A percentile compares a stretch with the other conserved stretches of the same genome.
These are phyloP conservation scores for Talaromyces wortmannii DNA, from an alignment of 495 filamentous ascomycete species.

Conservation along the genomic window DNA sequence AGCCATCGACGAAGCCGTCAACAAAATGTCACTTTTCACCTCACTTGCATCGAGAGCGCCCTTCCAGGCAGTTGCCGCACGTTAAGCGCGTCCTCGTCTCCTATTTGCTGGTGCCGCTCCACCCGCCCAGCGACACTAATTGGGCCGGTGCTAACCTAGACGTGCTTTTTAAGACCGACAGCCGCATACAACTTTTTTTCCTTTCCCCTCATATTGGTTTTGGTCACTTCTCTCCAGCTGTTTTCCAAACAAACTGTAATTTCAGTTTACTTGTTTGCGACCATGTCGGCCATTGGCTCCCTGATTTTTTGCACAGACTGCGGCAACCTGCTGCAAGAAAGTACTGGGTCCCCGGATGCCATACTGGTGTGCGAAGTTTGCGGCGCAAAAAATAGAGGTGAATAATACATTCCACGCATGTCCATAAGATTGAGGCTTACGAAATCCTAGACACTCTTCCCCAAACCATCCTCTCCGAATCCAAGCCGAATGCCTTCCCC, in stretches of 20 bases:
- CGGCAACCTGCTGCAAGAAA: constrained; percentile 80
- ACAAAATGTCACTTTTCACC: not conserved
- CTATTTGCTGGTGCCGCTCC: not conserved
- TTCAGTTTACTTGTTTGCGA: constrained; percentile 2
- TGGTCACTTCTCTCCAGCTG: not conserved
- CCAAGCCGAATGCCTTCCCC: constrained; percentile 81
- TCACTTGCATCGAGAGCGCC: not conserved
- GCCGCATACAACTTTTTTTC: not conserved
- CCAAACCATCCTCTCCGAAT: constrained; percentile 73
- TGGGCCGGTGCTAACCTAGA: too few species aligned
- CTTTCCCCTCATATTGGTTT: not conserved
- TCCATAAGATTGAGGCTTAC: not conserved
- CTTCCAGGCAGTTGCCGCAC: not conserved
- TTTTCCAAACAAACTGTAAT: not conserved
- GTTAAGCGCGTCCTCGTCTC: not conserved
- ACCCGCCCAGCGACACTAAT: not conserved
- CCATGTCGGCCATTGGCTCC: constrained; percentile 83
- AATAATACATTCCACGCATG: not conserved
- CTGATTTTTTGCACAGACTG: constrained; percentile 92
- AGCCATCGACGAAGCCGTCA: not conserved
- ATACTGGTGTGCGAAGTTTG: constrained; percentile 79
- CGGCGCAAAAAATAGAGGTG: constrained; percentile 76
- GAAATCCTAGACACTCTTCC: constrained; percentile 56
- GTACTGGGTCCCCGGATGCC: constrained; percentile 65
- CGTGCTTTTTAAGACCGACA: not conserved